Evolutionary conservation across 192 early-diverging fungal species (phyloP).

Genomic region (Coemansia pectinata): DNA sequence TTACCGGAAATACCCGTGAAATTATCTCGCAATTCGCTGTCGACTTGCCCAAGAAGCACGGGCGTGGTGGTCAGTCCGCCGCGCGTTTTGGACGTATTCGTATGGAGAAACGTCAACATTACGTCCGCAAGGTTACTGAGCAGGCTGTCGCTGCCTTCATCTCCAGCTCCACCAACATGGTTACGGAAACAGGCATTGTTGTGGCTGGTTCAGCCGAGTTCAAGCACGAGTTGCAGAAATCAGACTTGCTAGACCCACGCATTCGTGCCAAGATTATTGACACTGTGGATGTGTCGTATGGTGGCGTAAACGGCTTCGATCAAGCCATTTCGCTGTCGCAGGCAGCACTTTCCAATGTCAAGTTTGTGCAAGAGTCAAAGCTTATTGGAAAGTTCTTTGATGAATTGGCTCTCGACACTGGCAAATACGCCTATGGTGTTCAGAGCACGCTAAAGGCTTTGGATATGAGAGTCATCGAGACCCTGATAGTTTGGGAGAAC

Average conservation of each 20-base stretch:
- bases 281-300: slow-evolving; percentile 93
- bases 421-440: slow-evolving; percentile 92
- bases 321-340: slow-evolving; percentile 88
- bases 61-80: slow-evolving; percentile 98
- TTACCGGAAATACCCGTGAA: slow-evolving; percentile 89
- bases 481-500: slow-evolving; percentile 93
- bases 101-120: slow-evolving; percentile 96
- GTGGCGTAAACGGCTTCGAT: slow-evolving; percentile 98
- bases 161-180: slow-evolving; percentile 80
- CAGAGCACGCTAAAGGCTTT: slow-evolving; percentile 92
- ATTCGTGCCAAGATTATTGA: slow-evolving; percentile 84
- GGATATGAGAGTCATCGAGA: slow-evolving; percentile 93
- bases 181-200: slow-evolving; percentile 66
- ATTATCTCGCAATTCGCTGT: slow-evolving; percentile 89
- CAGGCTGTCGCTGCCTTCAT: slow-evolving; percentile 89
- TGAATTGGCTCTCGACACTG: slow-evolving; percentile 92
- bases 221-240: slow-evolving; percentile 91
- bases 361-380: slow-evolving; percentile 96
- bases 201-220: slow-evolving; percentile 97
- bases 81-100: slow-evolving; percentile 96
- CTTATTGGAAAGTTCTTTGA: slow-evolving; percentile 91
- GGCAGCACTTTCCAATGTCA: slow-evolving; percentile 86
- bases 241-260: slow-evolving; percentile 91
- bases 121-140: slow-evolving; percentile 96
- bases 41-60: slow-evolving; percentile 98